A percentile compares a stretch with the other conserved stretches of the same genome.
Conservation (phyloP, 1,139 yeast genomes). For the Yamadazyma songkhlaensis region DNA sequence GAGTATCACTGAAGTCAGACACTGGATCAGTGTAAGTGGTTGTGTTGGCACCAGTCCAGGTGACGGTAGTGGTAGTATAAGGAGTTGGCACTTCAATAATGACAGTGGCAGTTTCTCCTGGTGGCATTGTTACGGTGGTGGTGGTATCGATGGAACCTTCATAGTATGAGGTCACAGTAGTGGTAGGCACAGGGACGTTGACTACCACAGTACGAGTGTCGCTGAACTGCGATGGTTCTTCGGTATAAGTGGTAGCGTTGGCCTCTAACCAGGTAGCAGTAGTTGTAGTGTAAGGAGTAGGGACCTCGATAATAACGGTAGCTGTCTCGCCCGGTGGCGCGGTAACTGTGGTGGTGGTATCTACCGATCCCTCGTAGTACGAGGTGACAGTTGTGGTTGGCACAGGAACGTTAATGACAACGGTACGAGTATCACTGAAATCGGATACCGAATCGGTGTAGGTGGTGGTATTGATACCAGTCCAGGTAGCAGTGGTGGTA, state of each 20-base stretch:
- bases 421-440: slow-evolving; percentile 6
- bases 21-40: slow-evolving; percentile 6
- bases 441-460: too few relatives aligned
- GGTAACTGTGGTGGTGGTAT: slow-evolving; percentile 5
- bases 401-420: slow-evolving; percentile 7
- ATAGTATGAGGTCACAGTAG: slow-evolving; percentile 5
- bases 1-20: slow-evolving; percentile 8
- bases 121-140: slow-evolving; percentile 8
- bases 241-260: too few relatives aligned
- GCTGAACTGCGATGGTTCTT: slow-evolving; percentile 1
- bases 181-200: slow-evolving; percentile 12
- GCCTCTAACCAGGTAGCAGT: slow-evolving; percentile 7
- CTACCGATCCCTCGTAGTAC: slow-evolving; percentile 5
- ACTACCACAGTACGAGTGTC: slow-evolving; percentile 13
- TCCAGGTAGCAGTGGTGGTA: too few relatives aligned
- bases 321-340: slow-evolving; percentile 10
- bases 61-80: slow-evolving; percentile 9
- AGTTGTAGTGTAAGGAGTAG: slow-evolving; percentile 10
- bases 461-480: too few relatives aligned
- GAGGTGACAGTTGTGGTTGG: slow-evolving; percentile 13
- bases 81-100: slow-evolving; percentile 13
- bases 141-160: slow-evolving; percentile 2
- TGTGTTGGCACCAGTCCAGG: slow-evolving; percentile 4
- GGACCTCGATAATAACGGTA: slow-evolving; percentile 11
- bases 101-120: slow-evolving; percentile 7